Percentiles rank a stretch among this genome's conserved stretches.
These are phyloP conservation scores for Ceratobasidium sp. DNA, from an alignment of 1,284 basidiomycete species.

Conservation along the genomic window DNA sequence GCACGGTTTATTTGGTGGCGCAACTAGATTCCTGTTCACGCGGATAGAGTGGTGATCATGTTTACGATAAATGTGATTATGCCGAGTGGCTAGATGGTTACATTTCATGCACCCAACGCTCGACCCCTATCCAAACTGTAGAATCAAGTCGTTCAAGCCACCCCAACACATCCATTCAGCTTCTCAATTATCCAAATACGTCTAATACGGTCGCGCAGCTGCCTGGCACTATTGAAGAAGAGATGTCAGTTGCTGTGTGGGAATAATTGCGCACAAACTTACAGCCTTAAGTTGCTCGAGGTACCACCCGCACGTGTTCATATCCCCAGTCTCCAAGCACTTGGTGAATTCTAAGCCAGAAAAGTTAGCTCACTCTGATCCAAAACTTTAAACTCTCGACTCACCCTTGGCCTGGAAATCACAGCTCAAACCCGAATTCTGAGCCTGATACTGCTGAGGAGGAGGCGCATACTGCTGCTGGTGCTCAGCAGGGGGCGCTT, in stretches of 20 bases:
- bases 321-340: slow-evolving; percentile 78
- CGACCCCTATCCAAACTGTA: no score
- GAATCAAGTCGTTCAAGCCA: no score
- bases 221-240: slow-evolving; percentile 67
- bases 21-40: no score
- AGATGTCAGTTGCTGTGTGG: neutral
- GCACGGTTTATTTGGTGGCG: no score
- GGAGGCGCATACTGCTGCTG: slow-evolving; percentile 52
- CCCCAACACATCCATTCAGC: no score
- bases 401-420: slow-evolving; percentile 75
- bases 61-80: no score
- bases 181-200: slow-evolving; percentile 44
- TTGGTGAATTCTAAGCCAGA: slow-evolving; percentile 68
- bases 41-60: no score
- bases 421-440: slow-evolving; percentile 57
- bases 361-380: slow-evolving; percentile 5
- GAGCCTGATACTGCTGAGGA: slow-evolving; percentile 48
- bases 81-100: slow-evolving; percentile 3
- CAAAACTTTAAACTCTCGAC: slow-evolving; percentile 43
- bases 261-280: slow-evolving; percentile 47
- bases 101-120: slow-evolving; percentile 6
- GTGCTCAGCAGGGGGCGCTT: slow-evolving; percentile 52
- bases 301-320: slow-evolving; percentile 78
- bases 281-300: slow-evolving; percentile 84
- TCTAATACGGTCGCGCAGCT: slow-evolving; percentile 69